Base-by-base conservation (phyloP, 805 yeast genomes). In the Kazachstania kunashirensis region DNA sequence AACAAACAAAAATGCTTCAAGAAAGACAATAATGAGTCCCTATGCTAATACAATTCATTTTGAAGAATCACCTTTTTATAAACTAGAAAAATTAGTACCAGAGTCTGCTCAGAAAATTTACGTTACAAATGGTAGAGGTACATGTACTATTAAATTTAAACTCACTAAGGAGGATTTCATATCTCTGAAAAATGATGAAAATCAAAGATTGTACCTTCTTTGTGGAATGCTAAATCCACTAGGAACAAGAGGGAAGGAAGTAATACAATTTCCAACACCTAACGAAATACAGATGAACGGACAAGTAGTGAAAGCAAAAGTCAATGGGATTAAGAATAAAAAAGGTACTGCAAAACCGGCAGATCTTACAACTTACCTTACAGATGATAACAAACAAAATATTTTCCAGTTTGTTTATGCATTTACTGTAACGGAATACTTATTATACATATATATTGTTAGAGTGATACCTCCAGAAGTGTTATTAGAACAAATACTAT, bases 301-400 rank as follows among this genome's bases (percentile, higher is more conserved):
- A 5, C 42, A 45, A 2, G 58, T 54, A 12, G 52, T 79, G 2
- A 68, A 68, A 28, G 77, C 68, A 25, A 74, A 74, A 41, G 71
- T 77, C 2, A 73, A 77, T 38, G 96, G 96, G 1, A 61, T 86
- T 21, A 84, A 84, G 50, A 80, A 79, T 32, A 73, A 70, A 40
- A 71, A 72, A 0, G 95, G 95, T 0, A 78, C 95, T 0, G 79
- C 86, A 1, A 71, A 74, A 42, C 96, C 96, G 0, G 86, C 84
- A 0, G 82, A 88, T 54, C 46, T 89, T 29, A 81, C 95, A 0
- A 65, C 66, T 2, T 62, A 63, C 29, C 33, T 72, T n/a, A 45
- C 39, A 17, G 45, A 50, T 1, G 43, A 55, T 13, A 60, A 59
- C 8, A 44, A 44, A 5, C 30, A 44, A 16, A 79, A 76, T 49